A percentile compares a stretch with the other conserved stretches of the same genome.
Conservation (phyloP, 1,284 basidiomycete species). For the Laetiporus sulphureus region DNA sequence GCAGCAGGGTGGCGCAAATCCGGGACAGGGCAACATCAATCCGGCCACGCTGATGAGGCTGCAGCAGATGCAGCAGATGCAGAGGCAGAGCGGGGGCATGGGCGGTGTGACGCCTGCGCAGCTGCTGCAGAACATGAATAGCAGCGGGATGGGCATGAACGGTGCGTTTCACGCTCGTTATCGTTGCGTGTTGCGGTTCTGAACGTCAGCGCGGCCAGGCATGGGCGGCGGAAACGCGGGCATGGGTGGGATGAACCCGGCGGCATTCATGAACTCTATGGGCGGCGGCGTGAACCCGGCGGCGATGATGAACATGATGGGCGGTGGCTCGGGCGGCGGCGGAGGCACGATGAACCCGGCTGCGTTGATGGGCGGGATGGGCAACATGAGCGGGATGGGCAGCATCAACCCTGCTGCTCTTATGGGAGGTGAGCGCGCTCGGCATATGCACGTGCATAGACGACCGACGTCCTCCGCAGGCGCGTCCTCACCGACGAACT, state of each 20-base stretch:
- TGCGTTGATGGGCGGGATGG: slow-evolving; percentile 10
- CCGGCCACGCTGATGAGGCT: background rate
- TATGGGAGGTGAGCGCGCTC: slow-evolving; percentile 13
- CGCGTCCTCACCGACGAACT: slow-evolving; percentile 4
- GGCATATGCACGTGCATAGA: background rate
- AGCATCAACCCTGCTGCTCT: slow-evolving; percentile 12
- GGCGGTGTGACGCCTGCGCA: slow-evolving; percentile 16
- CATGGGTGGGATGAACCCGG: slow-evolving; percentile 5
- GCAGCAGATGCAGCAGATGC: background rate
- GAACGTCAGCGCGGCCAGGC: background rate
- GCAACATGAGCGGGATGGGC: slow-evolving; percentile 11
- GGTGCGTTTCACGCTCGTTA: background rate
- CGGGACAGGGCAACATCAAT: background rate
- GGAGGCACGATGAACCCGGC: slow-evolving; percentile 8
- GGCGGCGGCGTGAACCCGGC: slow-evolving; percentile 11
- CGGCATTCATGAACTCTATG: slow-evolving; percentile 6
- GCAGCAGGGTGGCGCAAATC: background rate
- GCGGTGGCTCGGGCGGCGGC: slow-evolving; percentile 2
- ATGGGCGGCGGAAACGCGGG: background rate
- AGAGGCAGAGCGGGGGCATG: slow-evolving; percentile 1
- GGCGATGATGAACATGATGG: slow-evolving; percentile 13
- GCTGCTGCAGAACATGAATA: slow-evolving; percentile 10
- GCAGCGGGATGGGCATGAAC: slow-evolving; percentile 2
- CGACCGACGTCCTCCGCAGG: background rate
- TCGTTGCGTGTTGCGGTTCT: background rate